Conservation (phyloP, 306 rosid genomes). For the Medicago arabica region DNA sequence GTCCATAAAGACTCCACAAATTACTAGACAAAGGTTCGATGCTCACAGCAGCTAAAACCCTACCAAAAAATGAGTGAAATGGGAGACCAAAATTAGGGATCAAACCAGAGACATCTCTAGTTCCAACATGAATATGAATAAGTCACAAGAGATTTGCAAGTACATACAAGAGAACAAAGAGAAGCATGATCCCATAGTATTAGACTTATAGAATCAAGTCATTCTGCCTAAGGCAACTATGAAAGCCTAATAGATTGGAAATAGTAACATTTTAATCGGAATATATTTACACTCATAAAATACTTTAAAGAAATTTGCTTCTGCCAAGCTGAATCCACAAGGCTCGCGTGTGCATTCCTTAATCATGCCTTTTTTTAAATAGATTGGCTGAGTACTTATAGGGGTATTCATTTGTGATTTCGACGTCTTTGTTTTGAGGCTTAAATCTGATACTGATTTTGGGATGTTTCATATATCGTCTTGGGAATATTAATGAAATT, state of each 20-base stretch:
- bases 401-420: slow-evolving; percentile 7
- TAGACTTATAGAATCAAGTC: background rate
- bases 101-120: background rate
- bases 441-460: background rate
- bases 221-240: background rate
- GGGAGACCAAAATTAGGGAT: background rate
- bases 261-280: background rate
- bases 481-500: slow-evolving; percentile 30
- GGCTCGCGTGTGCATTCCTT: background rate
- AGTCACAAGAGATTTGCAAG: background rate
- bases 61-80: background rate
- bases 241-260: background rate
- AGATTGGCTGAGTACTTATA: background rate
- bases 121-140: background rate
- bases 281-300: background rate
- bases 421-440: slow-evolving; percentile 20
- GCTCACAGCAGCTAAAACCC: background rate
- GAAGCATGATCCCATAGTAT: background rate
- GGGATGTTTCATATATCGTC: slow-evolving; percentile 23
- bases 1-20: too few relatives aligned
- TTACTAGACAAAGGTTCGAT: background rate
- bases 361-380: slow-evolving; percentile 4
- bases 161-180: background rate
- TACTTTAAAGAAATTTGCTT: background rate
- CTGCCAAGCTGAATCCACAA: slow-evolving; percentile 9